phyloP scores from a whole-genome alignment of 768 basidiomycete genomes.

The Plicaturopsis crispa region DNA sequence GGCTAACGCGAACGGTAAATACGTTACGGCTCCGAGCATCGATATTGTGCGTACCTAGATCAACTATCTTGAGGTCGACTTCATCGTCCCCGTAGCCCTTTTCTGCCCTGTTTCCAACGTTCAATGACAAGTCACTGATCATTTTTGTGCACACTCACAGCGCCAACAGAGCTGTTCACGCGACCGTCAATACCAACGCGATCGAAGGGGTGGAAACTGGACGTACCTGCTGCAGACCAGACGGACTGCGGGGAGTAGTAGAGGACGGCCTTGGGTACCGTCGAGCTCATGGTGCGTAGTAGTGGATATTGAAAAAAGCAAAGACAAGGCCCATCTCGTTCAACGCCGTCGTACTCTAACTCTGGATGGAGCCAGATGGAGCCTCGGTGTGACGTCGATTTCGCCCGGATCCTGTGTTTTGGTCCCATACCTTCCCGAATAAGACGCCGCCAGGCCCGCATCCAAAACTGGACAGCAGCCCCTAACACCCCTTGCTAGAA shows the following conservation, averaged over 20 bases:
- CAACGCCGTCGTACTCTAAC: too few species aligned
- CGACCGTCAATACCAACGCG: constrained; percentile 2
- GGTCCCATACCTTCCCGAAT: too few species aligned
- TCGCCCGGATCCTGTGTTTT: neutral
- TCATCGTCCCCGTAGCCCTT: constrained; percentile 84
- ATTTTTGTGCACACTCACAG: too few species aligned
- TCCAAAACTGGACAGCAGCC: too few species aligned
- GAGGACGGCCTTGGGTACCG: constrained; percentile 69
- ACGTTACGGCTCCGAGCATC: neutral
- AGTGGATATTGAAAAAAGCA: constrained; percentile 1
- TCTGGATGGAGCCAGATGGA: too few species aligned
- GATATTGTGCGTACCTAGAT: constrained; percentile 47
- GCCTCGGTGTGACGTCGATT: too few species aligned
- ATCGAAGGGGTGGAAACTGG: constrained; percentile 4
- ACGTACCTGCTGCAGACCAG: constrained; percentile 62
- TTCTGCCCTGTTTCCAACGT: constrained; percentile 37
- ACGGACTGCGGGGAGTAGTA: constrained; percentile 57
- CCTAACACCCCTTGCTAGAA: too few species aligned
- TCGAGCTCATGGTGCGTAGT: constrained; percentile 15
- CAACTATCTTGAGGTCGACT: constrained; percentile 59
- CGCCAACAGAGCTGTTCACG: constrained; percentile 39
- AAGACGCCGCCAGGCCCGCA: too few species aligned
- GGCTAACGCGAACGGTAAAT: constrained; percentile 28
- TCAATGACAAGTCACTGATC: neutral
- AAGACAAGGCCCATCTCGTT: neutral